phyloP scores from a whole-genome alignment of 2,329 filamentous ascomycete genomes.

The Tolypocladium ophioglossoides region DNA sequence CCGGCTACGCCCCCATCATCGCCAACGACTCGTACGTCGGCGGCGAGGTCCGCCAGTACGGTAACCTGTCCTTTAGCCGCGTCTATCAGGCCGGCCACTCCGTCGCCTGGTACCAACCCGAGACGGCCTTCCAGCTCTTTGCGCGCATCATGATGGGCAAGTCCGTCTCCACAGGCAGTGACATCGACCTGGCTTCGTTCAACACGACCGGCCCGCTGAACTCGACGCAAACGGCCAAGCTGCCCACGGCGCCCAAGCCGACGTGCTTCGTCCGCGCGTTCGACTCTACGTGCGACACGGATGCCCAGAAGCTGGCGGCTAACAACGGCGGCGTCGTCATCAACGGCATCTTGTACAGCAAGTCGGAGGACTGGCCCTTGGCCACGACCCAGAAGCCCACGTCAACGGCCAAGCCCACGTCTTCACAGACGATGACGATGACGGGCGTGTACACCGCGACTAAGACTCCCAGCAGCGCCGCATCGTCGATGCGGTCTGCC shows the following conservation, averaged over 20 bases:
- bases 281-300: slow-evolving; percentile 36
- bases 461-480: slow-evolving; percentile 13
- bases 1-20: slow-evolving; percentile 63
- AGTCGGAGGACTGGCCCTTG: slow-evolving; percentile 30
- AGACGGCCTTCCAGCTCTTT: slow-evolving; percentile 49
- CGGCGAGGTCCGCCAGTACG: slow-evolving; percentile 65
- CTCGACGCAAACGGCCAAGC: slow-evolving; percentile 43
- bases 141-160: slow-evolving; percentile 46
- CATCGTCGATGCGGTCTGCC: not conserved
- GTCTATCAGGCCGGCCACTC: slow-evolving; percentile 58
- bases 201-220: slow-evolving; percentile 46
- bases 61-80: slow-evolving; percentile 59
- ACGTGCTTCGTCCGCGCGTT: slow-evolving; percentile 52
- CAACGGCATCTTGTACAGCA: slow-evolving; percentile 45
- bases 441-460: slow-evolving; percentile 26
- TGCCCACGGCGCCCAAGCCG: slow-evolving; percentile 34
- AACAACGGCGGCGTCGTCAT: slow-evolving; percentile 43
- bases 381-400: slow-evolving; percentile 13
- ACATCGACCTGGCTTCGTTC: slow-evolving; percentile 40
- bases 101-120: slow-evolving; percentile 49
- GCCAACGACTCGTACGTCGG: slow-evolving; percentile 59
- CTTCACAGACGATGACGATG: slow-evolving; percentile 9
- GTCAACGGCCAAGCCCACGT: slow-evolving; percentile 10
- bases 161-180: slow-evolving; percentile 44
- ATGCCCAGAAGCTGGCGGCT: slow-evolving; percentile 37